Evolutionary conservation across 2,329 filamentous ascomycete genomes (phyloP), one percentile per base, ranked within the genome.

Genomic region (Lasiodiplodia sp.): DNA sequence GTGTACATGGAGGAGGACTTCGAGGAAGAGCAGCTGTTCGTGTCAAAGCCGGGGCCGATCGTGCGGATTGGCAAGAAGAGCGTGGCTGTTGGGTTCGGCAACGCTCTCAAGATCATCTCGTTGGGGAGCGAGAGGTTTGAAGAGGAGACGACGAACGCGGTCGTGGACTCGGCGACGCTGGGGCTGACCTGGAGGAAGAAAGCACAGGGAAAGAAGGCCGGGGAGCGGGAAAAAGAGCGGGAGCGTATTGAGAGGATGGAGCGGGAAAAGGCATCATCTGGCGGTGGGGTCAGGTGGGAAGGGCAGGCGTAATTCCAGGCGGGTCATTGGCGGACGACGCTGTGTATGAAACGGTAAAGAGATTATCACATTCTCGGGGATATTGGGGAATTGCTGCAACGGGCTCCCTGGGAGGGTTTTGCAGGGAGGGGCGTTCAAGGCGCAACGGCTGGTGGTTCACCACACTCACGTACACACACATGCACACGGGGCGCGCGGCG

Each of bases 41-140:
- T 93, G 25, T 87, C 87, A 2, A 84, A 85, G 56, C 81, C 91
- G 1, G 92, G 92, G 0, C 91, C 91, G 0, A 87, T 91, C 68
- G 83, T 84, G 2, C 82, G 83, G 65, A 80, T 93, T 1, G 91
- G 91, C 14, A 85, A 86, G 58, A 84, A 85, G 56, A 91, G 89
- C 63, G 84, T 92, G 3, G 92, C 88, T 0, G 86, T 94, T 37
- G 90, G 87, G 0, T 88, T 94, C 69, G 92, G 91, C 14, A 92
- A 93, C 72, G 84, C 88, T 1, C 84, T 94, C 73, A 94, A 93
- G 79, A 81, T 94, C 63, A 85, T 94, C 68, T 88, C 87, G 2
- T 82, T 91, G 6, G 91, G 90, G 6, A 85, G 87, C 71, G 90
- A 91, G 74, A 83, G 87, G 38, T 91, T 91, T 72, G 87, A 90